Evolutionary conservation across 495 filamentous ascomycete species (phyloP).

Genomic region (Aspergillus wentii): DNA sequence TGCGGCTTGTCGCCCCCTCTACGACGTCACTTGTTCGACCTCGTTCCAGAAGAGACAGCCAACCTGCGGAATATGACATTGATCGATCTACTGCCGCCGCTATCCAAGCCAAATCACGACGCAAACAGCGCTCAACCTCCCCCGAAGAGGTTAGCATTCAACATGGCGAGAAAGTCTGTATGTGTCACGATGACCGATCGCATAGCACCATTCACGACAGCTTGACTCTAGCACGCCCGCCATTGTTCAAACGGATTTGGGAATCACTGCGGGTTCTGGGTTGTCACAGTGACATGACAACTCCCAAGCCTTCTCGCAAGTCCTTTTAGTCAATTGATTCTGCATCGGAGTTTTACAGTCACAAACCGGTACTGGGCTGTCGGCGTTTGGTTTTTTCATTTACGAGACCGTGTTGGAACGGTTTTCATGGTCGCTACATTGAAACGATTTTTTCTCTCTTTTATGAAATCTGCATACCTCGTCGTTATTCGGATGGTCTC

Average conservation of each 20-base stretch:
- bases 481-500: no score
- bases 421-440: no score
- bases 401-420: no score
- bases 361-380: no score
- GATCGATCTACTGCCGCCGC: conserved; percentile 36
- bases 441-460: no score
- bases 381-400: no score
- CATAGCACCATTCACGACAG: conserved; percentile 17
- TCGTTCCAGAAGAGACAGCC: neutral
- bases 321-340: no score
- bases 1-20: conserved; percentile 38
- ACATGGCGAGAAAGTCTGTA: conserved; percentile 22
- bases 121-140: conserved; percentile 29
- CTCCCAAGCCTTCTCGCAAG: conserved; percentile 10
- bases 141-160: conserved; percentile 11
- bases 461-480: no score
- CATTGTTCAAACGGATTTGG: conserved; percentile 26
- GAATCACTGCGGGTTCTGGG: conserved; percentile 22
- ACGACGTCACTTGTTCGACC: conserved; percentile 29
- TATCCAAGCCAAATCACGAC: conserved; percentile 33
- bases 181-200: conserved; percentile 35
- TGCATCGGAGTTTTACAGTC: no score
- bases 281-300: conserved; percentile 16
- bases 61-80: conserved; percentile 21
- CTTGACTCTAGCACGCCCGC: conserved; percentile 14